These are phyloP conservation scores for Solanum medicagineum DNA, from an alignment of 257 asterid species.

Conservation along the genomic window DNA sequence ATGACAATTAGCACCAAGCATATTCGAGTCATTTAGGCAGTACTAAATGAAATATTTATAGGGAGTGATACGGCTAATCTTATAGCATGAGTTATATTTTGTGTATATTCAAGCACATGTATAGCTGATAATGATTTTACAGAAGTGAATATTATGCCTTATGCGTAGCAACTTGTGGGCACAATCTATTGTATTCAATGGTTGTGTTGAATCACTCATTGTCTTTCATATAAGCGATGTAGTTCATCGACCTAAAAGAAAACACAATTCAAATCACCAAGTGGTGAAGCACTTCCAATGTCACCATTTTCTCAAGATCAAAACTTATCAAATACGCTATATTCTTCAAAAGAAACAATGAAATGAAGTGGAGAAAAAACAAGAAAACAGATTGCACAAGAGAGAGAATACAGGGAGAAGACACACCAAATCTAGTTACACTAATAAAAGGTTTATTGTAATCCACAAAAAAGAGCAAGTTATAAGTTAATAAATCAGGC, in stretches of 20 bases:
- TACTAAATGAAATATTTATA: no score
- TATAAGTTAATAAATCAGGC: not conserved
- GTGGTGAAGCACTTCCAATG: not conserved
- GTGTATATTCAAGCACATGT: not conserved
- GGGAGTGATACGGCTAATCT: no score
- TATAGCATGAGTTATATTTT: no score
- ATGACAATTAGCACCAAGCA: no score
- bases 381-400: not conserved
- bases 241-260: slow-evolving; percentile 57
- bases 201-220: slow-evolving; percentile 11
- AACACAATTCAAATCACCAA: not conserved
- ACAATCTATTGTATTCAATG: no score
- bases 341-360: not conserved
- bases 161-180: no score
- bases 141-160: no score
- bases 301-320: not conserved
- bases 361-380: not conserved
- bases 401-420: not conserved
- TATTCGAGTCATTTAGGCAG: no score
- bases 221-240: slow-evolving; percentile 55
- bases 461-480: not conserved
- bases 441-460: not conserved
- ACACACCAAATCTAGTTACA: not conserved
- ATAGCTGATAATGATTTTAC: no score
- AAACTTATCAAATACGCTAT: not conserved